phyloP scores from a whole-genome alignment of 2,329 filamentous ascomycete species.

The Xylaria sp. region DNA sequence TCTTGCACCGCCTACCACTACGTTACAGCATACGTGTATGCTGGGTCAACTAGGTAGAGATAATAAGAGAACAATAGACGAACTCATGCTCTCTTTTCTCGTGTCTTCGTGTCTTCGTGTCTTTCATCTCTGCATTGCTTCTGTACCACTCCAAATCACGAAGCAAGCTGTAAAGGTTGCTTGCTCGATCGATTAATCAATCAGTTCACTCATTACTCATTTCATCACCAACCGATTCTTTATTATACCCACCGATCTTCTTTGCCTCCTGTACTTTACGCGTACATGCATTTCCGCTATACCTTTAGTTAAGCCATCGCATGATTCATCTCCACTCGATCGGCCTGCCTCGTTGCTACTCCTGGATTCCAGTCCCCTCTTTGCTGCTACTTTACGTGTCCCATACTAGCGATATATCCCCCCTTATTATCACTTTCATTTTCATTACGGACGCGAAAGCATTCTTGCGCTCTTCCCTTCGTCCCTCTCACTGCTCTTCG shows the following conservation, averaged over 20 bases:
- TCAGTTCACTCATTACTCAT: background rate
- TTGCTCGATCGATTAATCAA: background rate
- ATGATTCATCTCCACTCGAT: slow-evolving; percentile 31
- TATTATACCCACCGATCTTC: background rate
- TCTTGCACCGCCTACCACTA: background rate
- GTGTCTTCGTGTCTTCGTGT: too few relatives aligned
- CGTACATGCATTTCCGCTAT: background rate
- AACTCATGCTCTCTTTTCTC: background rate
- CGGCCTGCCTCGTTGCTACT: slow-evolving; percentile 26
- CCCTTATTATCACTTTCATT: background rate
- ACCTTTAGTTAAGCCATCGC: slow-evolving; percentile 11
- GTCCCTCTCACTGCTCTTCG: background rate
- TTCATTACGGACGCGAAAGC: background rate
- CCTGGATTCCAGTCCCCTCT: slow-evolving; percentile 32
- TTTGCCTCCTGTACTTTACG: background rate
- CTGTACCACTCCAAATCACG: background rate
- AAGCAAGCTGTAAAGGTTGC: background rate
- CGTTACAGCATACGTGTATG: background rate
- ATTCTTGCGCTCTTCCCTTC: background rate
- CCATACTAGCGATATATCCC: slow-evolving; percentile 10
- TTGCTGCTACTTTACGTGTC: slow-evolving; percentile 12
- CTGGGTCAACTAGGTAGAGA: background rate
- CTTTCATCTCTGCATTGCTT: background rate
- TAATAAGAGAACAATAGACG: background rate
- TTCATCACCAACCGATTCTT: background rate